A percentile compares a stretch with the other conserved stretches of the same genome.
These are phyloP conservation scores for Arthrobotrys pseudoclavata DNA, from an alignment of 2,329 filamentous ascomycete genomes.

Conservation along the genomic window DNA sequence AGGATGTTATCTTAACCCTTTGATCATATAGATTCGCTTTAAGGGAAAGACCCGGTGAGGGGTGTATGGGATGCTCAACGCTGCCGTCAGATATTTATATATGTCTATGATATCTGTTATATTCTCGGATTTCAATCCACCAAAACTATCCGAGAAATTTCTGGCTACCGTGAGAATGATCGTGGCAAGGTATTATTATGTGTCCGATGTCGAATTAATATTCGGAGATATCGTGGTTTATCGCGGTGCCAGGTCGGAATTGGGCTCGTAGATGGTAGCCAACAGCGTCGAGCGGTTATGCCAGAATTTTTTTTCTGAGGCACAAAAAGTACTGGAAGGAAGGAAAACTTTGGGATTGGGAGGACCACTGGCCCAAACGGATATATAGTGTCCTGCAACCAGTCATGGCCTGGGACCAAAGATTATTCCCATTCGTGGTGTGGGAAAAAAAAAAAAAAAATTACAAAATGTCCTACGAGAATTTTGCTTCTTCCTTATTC, in stretches of 20 bases:
- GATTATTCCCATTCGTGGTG: slow-evolving; percentile 46
- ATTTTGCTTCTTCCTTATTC: slow-evolving; percentile 29
- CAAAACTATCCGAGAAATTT: slow-evolving; percentile 48
- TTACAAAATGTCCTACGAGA: slow-evolving; percentile 35
- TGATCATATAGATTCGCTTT: slow-evolving; percentile 47
- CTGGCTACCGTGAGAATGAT: slow-evolving; percentile 49
- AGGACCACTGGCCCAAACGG: slow-evolving; percentile 51
- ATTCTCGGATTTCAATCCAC: slow-evolving; percentile 16
- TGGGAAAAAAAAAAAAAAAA: slow-evolving; percentile 29
- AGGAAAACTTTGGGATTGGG: slow-evolving; percentile 47
- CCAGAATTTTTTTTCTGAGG: slow-evolving; percentile 49
- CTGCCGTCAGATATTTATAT: slow-evolving; percentile 33
- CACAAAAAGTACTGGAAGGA: slow-evolving; percentile 48
- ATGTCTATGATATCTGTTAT: slow-evolving; percentile 6
- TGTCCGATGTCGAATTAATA: slow-evolving; percentile 31
- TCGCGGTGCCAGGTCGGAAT: slow-evolving; percentile 50
- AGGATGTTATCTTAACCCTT: slow-evolving; percentile 53
- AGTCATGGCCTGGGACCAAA: slow-evolving; percentile 51
- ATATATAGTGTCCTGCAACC: slow-evolving; percentile 60
- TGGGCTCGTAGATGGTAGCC: slow-evolving; percentile 58
- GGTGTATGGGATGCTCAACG: slow-evolving; percentile 30
- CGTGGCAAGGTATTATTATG: slow-evolving; percentile 35
- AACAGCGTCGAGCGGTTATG: slow-evolving; percentile 49
- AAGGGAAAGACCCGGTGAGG: slow-evolving; percentile 17
- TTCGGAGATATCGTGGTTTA: slow-evolving; percentile 46